Evolutionary conservation across 805 yeast species (phyloP).

Genomic region (Myxozyma kluyveri): DNA sequence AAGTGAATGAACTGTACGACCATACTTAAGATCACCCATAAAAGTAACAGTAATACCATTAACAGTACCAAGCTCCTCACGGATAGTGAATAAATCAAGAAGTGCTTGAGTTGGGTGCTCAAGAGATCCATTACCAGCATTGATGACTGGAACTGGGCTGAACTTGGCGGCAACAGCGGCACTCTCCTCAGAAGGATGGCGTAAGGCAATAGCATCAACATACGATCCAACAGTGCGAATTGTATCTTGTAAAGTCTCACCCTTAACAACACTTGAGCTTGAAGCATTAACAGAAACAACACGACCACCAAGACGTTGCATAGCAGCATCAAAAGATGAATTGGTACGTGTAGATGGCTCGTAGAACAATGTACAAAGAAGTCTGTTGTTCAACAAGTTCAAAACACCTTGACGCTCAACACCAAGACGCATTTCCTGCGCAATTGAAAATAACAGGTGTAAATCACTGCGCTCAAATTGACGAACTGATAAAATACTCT

Average conservation of each 20-base stretch:
- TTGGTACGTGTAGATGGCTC: constrained; percentile 98
- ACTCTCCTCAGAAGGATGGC: constrained; percentile 92
- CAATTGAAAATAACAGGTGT: constrained; percentile 91
- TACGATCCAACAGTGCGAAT: constrained; percentile 91
- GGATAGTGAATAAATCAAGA: constrained; percentile 92
- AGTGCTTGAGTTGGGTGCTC: constrained; percentile 99
- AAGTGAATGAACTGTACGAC: constrained; percentile 97
- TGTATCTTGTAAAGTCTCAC: constrained; percentile 97
- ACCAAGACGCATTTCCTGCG: constrained; percentile 95
- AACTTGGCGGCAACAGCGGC: constrained; percentile 93
- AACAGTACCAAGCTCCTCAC: constrained; percentile 98
- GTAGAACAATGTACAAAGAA: constrained; percentile 91
- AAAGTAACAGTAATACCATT: constrained; percentile 97
- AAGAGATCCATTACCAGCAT: constrained; percentile 96
- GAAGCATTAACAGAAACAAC: constrained; percentile 82
- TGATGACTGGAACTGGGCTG: constrained; percentile 94
- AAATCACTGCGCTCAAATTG: constrained; percentile 84
- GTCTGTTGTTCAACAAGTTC: constrained; percentile 84
- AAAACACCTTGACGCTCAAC: constrained; percentile 95
- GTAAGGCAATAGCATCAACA: constrained; percentile 92
- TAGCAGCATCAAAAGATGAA: constrained; percentile 96
- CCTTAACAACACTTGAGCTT: constrained; percentile 94
- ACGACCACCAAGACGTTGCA: constrained; percentile 99
- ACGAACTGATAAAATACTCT: constrained; percentile 81
- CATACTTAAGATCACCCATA: constrained; percentile 98